These are phyloP conservation scores for Hymenochaete sp. DNA, from an alignment of 1,284 basidiomycete genomes.

Conservation along the genomic window DNA sequence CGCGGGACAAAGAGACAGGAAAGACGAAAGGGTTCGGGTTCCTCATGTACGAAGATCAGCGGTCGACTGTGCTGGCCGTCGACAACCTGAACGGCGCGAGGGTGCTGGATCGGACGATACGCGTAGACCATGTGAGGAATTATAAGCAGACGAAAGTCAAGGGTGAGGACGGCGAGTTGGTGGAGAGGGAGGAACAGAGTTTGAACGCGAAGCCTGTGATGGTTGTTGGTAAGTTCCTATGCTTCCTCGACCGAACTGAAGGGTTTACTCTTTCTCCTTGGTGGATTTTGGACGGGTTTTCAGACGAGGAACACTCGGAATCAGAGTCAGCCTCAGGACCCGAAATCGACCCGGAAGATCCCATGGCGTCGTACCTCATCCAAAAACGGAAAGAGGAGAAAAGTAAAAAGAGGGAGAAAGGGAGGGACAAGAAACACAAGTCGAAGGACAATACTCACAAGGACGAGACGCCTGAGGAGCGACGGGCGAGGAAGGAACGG, in stretches of 20 bases:
- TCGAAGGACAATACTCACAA: constrained; percentile 47
- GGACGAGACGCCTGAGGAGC: constrained; percentile 73
- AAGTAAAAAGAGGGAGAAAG: constrained; percentile 47
- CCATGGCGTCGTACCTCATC: constrained; percentile 88
- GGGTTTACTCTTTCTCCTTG: not conserved
- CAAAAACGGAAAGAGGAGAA: constrained; percentile 62
- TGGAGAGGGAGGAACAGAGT: constrained; percentile 78
- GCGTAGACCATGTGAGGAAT: constrained; percentile 91
- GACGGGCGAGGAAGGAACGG: constrained; percentile 55
- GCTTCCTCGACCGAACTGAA: too few relatives aligned
- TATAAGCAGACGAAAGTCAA: constrained; percentile 84
- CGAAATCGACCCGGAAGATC: constrained; percentile 89
- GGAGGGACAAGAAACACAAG: constrained; percentile 49
- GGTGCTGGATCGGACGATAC: constrained; percentile 77
- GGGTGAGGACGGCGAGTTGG: constrained; percentile 81
- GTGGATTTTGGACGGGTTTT: constrained; percentile 15
- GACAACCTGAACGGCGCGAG: constrained; percentile 97
- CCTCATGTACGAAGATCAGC: constrained; percentile 98
- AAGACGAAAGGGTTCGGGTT: constrained; percentile 91
- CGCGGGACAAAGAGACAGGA: constrained; percentile 84
- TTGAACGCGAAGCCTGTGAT: constrained; percentile 77
- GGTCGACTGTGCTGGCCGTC: constrained; percentile 91
- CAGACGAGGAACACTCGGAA: constrained; percentile 50
- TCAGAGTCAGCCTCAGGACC: constrained; percentile 59
- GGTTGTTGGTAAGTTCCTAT: constrained; percentile 57